Conservation (phyloP, 2,329 filamentous ascomycete species). For the Tetracladium maxilliforme region DNA sequence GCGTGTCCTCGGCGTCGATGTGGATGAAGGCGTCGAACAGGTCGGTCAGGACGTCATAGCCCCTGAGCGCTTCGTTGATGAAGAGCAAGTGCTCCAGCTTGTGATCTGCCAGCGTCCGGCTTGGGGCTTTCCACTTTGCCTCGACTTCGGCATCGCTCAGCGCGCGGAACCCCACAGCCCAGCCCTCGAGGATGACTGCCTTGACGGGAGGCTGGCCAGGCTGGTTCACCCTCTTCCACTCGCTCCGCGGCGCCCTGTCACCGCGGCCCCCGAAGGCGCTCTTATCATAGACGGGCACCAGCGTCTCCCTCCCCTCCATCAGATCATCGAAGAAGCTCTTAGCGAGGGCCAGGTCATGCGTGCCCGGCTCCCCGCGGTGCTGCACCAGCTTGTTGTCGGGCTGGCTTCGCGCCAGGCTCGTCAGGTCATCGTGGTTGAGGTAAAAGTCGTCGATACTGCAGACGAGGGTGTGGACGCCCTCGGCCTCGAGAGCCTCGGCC, state of each 20-base stretch:
- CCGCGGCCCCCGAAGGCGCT: constrained; percentile 46
- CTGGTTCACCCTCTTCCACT: constrained; percentile 32
- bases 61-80: constrained; percentile 40
- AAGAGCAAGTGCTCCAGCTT: constrained; percentile 37
- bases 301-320: constrained; percentile 24
- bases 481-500: constrained; percentile 32
- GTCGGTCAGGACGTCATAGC: constrained; percentile 44
- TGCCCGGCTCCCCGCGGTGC: constrained; percentile 50
- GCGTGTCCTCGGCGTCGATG: constrained; percentile 44
- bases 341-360: constrained; percentile 48
- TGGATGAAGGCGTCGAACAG: constrained; percentile 49
- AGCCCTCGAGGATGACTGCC: constrained; percentile 57
- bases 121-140: constrained; percentile 19
- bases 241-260: constrained; percentile 35
- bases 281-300: constrained; percentile 54
- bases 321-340: constrained; percentile 36
- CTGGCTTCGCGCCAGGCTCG: constrained; percentile 33
- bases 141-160: constrained; percentile 28
- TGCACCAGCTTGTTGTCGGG: constrained; percentile 45
- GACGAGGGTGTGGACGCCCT: constrained; percentile 38
- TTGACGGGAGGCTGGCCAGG: constrained; percentile 12
- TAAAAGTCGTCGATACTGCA: constrained; percentile 59
- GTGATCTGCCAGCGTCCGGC: constrained; percentile 35
- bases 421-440: constrained; percentile 42
- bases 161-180: constrained; percentile 55